A percentile compares a stretch with the other conserved stretches of the same genome.
These are phyloP conservation scores for Dipteronia dyeriana DNA, from an alignment of 345 rosid species.

Conservation along the genomic window DNA sequence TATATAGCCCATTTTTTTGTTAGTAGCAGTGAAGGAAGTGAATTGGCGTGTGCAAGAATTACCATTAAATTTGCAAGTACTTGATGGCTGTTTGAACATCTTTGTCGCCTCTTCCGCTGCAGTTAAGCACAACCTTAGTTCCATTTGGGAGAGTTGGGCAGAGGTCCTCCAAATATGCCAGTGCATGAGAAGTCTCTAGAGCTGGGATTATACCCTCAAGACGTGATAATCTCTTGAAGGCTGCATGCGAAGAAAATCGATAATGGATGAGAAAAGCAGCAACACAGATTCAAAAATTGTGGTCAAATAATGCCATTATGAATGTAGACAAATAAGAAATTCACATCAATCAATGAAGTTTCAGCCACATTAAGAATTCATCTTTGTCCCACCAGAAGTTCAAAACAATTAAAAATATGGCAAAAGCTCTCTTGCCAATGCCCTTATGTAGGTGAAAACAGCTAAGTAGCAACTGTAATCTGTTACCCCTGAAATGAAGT, in stretches of 20 bases:
- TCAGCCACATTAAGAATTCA: background rate
- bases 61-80: slow-evolving; percentile 50
- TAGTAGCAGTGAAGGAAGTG: background rate
- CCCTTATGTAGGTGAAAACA: background rate
- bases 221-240: slow-evolving; percentile 78
- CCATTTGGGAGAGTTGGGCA: slow-evolving; percentile 74
- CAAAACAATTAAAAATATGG: background rate
- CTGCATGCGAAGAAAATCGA: slow-evolving; percentile 35
- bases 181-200: slow-evolving; percentile 86
- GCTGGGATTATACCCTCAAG: slow-evolving; percentile 94
- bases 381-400: background rate
- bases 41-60: background rate
- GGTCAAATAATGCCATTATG: background rate
- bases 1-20: slow-evolving; percentile 1
- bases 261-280: background rate
- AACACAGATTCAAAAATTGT: background rate
- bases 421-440: background rate
- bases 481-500: too few species aligned
- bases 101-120: slow-evolving; percentile 96
- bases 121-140: slow-evolving; percentile 72
- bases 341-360: background rate
- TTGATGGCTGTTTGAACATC: slow-evolving; percentile 89
- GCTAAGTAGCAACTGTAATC: too few species aligned
- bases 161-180: slow-evolving; percentile 80
- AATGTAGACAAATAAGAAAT: background rate